phyloP scores from a whole-genome alignment of 768 basidiomycete species.

The Trametes punicea region DNA sequence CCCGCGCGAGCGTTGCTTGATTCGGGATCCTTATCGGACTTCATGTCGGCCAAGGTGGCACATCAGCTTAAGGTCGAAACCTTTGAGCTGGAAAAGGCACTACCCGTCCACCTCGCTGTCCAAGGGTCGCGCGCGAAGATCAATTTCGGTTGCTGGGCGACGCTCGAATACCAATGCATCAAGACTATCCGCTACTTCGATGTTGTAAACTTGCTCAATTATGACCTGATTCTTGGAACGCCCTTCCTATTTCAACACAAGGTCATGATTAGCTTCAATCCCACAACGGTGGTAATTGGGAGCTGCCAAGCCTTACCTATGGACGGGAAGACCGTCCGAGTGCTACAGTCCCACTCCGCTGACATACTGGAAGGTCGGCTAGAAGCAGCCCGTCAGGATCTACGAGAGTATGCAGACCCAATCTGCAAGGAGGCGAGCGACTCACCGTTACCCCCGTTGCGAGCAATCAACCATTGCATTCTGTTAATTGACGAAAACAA shows the following conservation, averaged over 20 bases:
- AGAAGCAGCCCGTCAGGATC: background rate
- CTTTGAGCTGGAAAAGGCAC: constrained; percentile 21
- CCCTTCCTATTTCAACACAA: constrained; percentile 25
- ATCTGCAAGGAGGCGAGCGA: constrained; percentile 2
- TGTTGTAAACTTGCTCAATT: constrained; percentile 10
- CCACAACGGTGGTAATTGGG: constrained; percentile 3
- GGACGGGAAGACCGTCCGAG: background rate
- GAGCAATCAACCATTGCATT: constrained; percentile 37
- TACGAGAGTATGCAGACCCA: constrained; percentile 16
- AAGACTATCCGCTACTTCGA: constrained; percentile 1
- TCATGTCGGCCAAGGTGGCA: constrained; percentile 29
- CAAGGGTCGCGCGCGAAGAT: constrained; percentile 31
- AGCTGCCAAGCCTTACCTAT: background rate
- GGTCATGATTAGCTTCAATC: constrained; percentile 14
- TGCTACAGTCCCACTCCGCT: background rate
- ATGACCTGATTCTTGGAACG: constrained; percentile 28
- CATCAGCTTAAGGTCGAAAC: constrained; percentile 25
- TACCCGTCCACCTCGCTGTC: constrained; percentile 30
- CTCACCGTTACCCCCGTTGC: constrained; percentile 25
- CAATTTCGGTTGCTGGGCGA: constrained; percentile 9
- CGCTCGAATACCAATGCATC: constrained; percentile 6
- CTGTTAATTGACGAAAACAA: constrained; percentile 32
- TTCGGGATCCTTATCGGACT: constrained; percentile 30
- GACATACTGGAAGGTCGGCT: background rate
- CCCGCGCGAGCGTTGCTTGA: constrained; percentile 23